Conservation (phyloP, 1,284 basidiomycete genomes). For the Fistulina hepatica region DNA sequence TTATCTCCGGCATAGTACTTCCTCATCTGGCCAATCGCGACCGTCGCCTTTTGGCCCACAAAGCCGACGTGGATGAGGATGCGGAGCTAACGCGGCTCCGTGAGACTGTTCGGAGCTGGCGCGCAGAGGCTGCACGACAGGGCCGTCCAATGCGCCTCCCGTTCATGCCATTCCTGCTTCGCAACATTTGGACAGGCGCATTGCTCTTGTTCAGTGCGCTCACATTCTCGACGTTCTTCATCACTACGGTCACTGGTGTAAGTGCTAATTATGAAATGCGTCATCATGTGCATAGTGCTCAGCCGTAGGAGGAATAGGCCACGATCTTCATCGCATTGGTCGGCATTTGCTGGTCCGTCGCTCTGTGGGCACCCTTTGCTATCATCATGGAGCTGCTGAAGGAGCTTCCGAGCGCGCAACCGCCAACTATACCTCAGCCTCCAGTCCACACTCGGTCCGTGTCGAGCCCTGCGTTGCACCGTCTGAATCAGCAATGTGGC, state of each 20-base stretch:
- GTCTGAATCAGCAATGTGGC: conserved; percentile 15
- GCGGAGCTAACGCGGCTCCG: conserved; percentile 59
- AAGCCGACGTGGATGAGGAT: conserved; percentile 62
- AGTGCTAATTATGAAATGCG: conserved; percentile 13
- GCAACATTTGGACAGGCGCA: conserved; percentile 87
- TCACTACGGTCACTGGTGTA: conserved; percentile 64
- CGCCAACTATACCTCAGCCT: conserved; percentile 16
- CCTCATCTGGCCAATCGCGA: conserved; percentile 78
- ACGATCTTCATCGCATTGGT: conserved; percentile 73
- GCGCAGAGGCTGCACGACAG: conserved; percentile 62
- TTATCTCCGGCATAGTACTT: conserved; percentile 71
- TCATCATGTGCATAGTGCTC: conserved; percentile 4
- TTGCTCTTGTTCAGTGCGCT: conserved; percentile 69
- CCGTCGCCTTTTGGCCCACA: conserved; percentile 58
- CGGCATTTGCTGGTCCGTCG: conserved; percentile 91
- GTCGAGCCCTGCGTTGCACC: conserved; percentile 26
- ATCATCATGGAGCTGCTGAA: conserved; percentile 94
- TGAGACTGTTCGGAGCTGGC: conserved; percentile 69
- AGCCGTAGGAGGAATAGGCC: conserved; percentile 35
- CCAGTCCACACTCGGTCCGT: conserved; percentile 30
- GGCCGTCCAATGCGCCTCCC: conserved; percentile 69
- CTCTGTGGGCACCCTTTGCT: conserved; percentile 85
- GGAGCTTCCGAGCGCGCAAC: conserved; percentile 45
- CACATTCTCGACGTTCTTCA: conserved; percentile 77
- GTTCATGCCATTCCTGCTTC: conserved; percentile 76